Evolutionary conservation across 148 eudicot species (phyloP), one percentile per base, ranked within the genome.

Genomic region (Rhododendron mucronatum): DNA sequence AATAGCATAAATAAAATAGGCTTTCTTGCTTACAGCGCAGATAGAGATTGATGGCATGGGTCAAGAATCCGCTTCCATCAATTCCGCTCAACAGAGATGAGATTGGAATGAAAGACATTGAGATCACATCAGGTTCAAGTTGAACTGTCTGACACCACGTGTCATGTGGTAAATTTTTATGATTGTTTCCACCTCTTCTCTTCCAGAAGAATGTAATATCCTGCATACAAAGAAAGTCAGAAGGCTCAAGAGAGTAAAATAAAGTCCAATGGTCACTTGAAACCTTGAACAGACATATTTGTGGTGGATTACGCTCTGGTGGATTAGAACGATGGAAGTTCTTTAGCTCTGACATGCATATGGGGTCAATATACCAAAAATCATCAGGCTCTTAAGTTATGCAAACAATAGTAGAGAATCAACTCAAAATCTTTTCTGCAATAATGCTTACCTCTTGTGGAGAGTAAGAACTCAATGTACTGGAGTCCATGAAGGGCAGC

Each of bases 111-210:
- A 91, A 91, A 15, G 91, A 84, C 90, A 91, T 87, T 87, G 93
- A 91, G 73, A 91, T 86, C 82, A 91, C 93, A 85, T 90, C 91
- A 59, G 93, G 91, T 77, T 91, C 93, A 41, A 90, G 88, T 69
- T 87, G 93, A 61, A 91, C 93, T 74, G 90, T 90, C 86, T 91
- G 93, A 80, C 90, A 88, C 93, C 93, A 91, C 81, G 84, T 88
- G 57, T 82, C 81, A 80, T 91, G 91, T 61, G 89, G 85, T 69
- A 90, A 53, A 82, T 82, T 88, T 75, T 78, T 87, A 10, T 67
- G 76, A 57, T 50, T 87, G 89, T 85, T 87, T 86, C 93, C 93
- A 50, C 93, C 93, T 90, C 93, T 91, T 87, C 93, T 86, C 88
- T 89, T 90, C 88, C 89, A 90, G 89, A 90, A 77, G 87, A 88